phyloP scores from a whole-genome alignment of 192 early-diverging fungal species.

The Backusella tarrabulga region DNA sequence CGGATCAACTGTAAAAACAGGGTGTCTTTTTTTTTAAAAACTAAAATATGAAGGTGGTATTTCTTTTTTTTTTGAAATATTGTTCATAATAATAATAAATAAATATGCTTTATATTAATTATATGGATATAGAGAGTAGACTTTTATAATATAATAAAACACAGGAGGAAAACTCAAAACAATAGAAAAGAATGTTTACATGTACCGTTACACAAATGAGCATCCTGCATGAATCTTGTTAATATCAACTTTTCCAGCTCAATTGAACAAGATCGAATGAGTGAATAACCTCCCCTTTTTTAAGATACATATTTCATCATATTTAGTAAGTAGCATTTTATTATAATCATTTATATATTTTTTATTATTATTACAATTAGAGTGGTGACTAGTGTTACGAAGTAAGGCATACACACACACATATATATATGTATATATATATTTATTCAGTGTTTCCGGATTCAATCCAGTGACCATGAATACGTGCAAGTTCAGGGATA shows the following conservation, averaged over 20 bases:
- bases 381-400: not conserved
- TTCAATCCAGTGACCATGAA: constrained; percentile 65
- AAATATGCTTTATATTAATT: no score
- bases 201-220: not conserved
- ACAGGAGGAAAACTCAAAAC: no score
- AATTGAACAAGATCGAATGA: not conserved
- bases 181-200: not conserved
- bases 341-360: not conserved
- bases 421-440: no score
- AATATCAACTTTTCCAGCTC: not conserved
- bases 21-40: no score
- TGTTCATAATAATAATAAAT: no score
- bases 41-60: no score
- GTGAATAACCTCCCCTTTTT: no score
- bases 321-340: no score
- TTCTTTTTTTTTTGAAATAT: no score
- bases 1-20: no score
- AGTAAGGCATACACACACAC: not conserved
- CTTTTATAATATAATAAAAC: no score
- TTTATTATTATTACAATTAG: not conserved
- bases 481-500: constrained; percentile 63
- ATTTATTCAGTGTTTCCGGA: constrained; percentile 20
- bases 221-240: not conserved
- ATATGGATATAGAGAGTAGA: no score
- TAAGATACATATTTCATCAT: not conserved